phyloP scores from a whole-genome alignment of 805 yeast species.

The Metschnikowia shivogae region DNA sequence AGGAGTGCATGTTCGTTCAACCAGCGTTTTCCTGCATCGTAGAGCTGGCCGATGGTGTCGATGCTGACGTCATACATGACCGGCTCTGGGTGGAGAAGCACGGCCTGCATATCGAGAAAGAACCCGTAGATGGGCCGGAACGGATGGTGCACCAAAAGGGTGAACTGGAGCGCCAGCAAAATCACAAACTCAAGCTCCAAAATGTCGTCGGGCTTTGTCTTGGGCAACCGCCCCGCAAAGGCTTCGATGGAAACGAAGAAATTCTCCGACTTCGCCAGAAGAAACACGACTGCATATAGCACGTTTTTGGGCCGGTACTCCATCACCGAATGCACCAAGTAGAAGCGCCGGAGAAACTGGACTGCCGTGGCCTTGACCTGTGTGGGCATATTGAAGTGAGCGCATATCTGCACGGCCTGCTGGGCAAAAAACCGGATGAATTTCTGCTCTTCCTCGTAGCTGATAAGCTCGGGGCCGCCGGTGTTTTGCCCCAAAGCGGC shows the following conservation, averaged over 20 bases:
- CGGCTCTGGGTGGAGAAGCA: constrained; percentile 41
- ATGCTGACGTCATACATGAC: constrained; percentile 42
- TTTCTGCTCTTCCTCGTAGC: constrained; percentile 64
- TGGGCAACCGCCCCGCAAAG: constrained; percentile 67
- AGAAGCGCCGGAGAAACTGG: constrained; percentile 76
- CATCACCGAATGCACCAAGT: constrained; percentile 75
- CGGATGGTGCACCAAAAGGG: constrained; percentile 84
- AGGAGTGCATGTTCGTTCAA: constrained; percentile 61
- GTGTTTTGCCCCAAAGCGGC: constrained; percentile 25
- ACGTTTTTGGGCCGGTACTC: constrained; percentile 83
- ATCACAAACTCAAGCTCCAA: constrained; percentile 76
- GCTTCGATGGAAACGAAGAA: constrained; percentile 80
- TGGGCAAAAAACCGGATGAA: constrained; percentile 69
- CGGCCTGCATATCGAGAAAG: constrained; percentile 78
- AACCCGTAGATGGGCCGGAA: constrained; percentile 90
- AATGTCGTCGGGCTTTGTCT: constrained; percentile 62
- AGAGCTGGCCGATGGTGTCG: constrained; percentile 59
- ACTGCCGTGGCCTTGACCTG: constrained; percentile 87
- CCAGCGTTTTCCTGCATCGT: constrained; percentile 65
- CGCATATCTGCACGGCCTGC: constrained; percentile 65
- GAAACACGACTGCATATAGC: constrained; percentile 66
- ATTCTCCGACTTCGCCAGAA: constrained; percentile 92
- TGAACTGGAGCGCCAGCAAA: constrained; percentile 69
- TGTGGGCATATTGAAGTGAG: constrained; percentile 75
- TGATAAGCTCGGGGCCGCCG: constrained; percentile 42